Conservation (phyloP, 768 basidiomycete genomes). For the Leucosporidium scottii region DNA sequence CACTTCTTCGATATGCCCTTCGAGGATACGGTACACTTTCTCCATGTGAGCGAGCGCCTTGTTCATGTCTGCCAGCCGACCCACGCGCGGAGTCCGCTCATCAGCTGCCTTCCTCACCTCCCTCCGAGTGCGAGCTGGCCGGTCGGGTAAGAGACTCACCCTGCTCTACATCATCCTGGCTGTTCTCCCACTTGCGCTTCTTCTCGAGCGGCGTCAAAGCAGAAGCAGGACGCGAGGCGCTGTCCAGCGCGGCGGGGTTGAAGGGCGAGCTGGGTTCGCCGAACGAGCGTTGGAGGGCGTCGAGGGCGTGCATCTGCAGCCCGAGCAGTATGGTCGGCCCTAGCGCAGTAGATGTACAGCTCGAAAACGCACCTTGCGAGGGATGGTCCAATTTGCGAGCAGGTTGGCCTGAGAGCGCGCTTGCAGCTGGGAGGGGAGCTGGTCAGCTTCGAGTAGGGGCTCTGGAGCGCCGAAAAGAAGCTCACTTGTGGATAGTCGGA, state of each 20-base stretch:
- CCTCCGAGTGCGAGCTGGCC: no score
- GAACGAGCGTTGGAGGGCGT: background rate
- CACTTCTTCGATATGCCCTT: no score
- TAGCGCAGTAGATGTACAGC: background rate
- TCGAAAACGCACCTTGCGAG: background rate
- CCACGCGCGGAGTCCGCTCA: no score
- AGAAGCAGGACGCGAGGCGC: background rate
- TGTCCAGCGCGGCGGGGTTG: background rate
- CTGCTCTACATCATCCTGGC: background rate
- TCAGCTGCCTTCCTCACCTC: no score
- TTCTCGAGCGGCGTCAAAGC: background rate
- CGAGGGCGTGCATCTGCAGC: background rate
- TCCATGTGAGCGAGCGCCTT: no score
- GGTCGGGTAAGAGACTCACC: no score
- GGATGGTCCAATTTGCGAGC: background rate
- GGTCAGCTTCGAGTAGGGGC: background rate
- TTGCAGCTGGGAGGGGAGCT: background rate
- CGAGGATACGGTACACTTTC: no score
- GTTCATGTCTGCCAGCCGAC: no score
- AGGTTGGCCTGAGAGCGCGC: background rate
- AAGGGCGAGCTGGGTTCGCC: background rate
- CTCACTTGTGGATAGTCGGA: no score
- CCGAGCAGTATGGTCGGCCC: background rate
- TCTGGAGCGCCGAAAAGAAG: no score
- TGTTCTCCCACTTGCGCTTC: background rate